Evolutionary conservation across 305 asterid genomes (phyloP), one percentile per base, ranked within the genome.

Genomic region (Striga hermonthica): DNA sequence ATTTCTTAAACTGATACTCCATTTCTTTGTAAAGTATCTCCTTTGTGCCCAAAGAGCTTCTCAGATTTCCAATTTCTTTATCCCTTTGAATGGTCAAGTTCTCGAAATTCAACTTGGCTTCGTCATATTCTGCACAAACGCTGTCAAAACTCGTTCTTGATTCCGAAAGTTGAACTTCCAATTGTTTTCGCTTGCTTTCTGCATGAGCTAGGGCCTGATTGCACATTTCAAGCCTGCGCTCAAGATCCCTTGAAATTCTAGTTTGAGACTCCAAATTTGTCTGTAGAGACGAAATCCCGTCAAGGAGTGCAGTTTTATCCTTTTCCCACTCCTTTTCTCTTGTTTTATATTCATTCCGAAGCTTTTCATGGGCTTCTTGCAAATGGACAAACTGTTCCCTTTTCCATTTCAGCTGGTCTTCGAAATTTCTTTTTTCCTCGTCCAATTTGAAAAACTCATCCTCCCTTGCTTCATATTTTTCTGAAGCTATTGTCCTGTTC

Each of bases 351-450:
- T 86, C 74, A 71, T 66, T 75, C 11, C 75, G 75, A 64, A 90
- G 86, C 79, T 83, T 84, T 64, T 80, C 72, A 72, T 92, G 90
- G 71, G 97, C 97, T 74, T 86, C 95, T 64, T 84, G 82, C 72
- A 92, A 73, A 72, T 84, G 96, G 67, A 65, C 65, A 66, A 90
- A 92, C 75, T 90, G 97, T 71, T 92, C 98, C 68, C 79, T 92
- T 84, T 85, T 90, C 97, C 96, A 88, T 72, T 92, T 87, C 72
- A 90, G 82, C 80, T 84, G 85, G 70, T 86, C 86, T 71, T 85
- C 85, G 16, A 78, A 66, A 79, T 81, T 87, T 70, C 63, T 77
- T 37, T 74, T 83, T 65, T 81, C 89, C 60, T 83, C 90, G 80
- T 86, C 97, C 22, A 86, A 64, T 76, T 79, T 76, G 59, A 62